Evolutionary conservation across 2,329 filamentous ascomycete species (phyloP).

Genomic region (Endocalyx cinctus): DNA sequence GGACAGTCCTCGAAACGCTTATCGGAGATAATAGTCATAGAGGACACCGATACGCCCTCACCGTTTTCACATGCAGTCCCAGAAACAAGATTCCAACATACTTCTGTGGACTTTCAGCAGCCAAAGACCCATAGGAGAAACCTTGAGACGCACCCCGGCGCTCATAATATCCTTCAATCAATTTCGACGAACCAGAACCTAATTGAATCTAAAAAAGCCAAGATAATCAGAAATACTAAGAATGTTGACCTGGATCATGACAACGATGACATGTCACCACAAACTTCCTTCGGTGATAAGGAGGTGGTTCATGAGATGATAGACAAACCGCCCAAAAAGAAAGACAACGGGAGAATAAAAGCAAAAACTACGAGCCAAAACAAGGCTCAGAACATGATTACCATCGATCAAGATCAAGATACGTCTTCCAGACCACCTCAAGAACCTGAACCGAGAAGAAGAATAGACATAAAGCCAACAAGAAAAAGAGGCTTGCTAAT

Average conservation of each 20-base stretch:
- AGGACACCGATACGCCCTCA: neutral
- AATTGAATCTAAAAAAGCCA: neutral
- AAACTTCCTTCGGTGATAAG: too few species aligned
- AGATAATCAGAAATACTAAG: too few species aligned
- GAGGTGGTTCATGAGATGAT: too few species aligned
- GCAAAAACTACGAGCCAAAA: too few species aligned
- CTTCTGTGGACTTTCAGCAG: neutral
- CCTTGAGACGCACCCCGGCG: too few species aligned
- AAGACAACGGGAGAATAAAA: too few species aligned
- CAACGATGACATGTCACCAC: too few species aligned
- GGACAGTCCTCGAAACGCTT: neutral
- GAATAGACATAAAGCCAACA: slow-evolving; percentile 42
- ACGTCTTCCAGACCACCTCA: slow-evolving; percentile 1
- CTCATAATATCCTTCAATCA: slow-evolving; percentile 1
- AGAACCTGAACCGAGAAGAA: slow-evolving; percentile 33
- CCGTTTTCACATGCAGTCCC: too few species aligned
- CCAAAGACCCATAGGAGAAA: neutral
- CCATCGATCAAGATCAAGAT: slow-evolving; percentile 5
- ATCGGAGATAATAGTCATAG: slow-evolving; percentile 1
- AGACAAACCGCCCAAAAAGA: too few species aligned
- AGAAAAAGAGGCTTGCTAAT: slow-evolving; percentile 45
- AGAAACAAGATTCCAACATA: too few species aligned
- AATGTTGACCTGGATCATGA: too few species aligned
- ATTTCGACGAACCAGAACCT: slow-evolving; percentile 1
- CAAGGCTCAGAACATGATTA: too few species aligned